phyloP scores from a whole-genome alignment of 495 filamentous ascomycete species.

The Sordaria brevicollis region DNA sequence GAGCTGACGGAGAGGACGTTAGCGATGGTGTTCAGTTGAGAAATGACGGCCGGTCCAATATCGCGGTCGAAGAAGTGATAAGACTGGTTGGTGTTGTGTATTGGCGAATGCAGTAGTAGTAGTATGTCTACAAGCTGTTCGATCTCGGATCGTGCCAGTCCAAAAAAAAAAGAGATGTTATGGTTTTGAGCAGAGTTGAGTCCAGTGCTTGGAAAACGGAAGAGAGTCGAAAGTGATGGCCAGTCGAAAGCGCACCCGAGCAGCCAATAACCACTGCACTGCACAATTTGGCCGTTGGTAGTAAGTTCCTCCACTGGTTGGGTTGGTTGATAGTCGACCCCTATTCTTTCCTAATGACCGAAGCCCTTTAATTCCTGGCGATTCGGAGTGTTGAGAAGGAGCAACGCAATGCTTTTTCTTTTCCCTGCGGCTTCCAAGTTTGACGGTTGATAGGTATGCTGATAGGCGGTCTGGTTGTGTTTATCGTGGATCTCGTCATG shows the following conservation, averaged over 20 bases:
- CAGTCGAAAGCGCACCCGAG: not conserved
- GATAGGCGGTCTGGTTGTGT: not conserved
- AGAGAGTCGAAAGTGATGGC: not conserved
- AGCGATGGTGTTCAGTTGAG: conserved; percentile 2
- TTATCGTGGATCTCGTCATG: too few species aligned
- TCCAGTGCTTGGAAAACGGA: not conserved
- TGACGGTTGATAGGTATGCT: not conserved
- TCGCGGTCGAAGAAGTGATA: not conserved
- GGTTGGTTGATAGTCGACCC: not conserved
- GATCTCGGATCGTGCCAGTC: conserved; percentile 7
- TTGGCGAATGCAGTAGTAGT: conserved; percentile 9
- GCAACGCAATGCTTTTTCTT: not conserved
- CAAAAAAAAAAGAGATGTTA: conserved; percentile 17
- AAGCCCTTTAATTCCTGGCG: not conserved
- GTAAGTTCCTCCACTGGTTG: not conserved
- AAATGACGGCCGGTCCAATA: not conserved
- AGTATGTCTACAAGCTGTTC: conserved; percentile 11
- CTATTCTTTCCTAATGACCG: not conserved
- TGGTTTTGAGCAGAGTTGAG: not conserved
- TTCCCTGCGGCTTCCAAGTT: not conserved
- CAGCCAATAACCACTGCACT: not conserved
- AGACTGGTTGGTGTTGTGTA: not conserved
- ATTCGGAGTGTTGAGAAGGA: not conserved
- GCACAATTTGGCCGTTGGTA: not conserved
- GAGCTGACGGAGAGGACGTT: conserved; percentile 21